Conservation (phyloP, 73 alveolate species). For the Tetrahymena borealis region DNA sequence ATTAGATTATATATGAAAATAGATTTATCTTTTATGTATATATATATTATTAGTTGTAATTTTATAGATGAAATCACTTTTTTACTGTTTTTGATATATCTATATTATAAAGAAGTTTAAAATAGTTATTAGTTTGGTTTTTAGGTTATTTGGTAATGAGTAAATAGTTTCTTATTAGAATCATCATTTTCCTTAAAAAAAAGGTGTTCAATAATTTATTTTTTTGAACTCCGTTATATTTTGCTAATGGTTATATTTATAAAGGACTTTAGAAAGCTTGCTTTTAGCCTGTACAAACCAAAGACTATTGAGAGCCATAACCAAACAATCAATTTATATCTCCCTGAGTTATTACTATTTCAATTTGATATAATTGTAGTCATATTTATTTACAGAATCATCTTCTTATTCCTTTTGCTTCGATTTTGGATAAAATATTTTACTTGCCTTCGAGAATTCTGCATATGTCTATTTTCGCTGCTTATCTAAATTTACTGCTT, state of each 20-base stretch:
- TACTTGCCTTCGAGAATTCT: background rate
- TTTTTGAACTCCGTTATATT: background rate
- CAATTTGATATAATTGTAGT: background rate
- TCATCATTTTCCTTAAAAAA: too few relatives aligned
- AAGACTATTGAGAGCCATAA: background rate
- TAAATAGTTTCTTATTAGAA: too few relatives aligned
- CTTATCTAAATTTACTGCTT: background rate
- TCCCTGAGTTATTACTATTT: background rate
- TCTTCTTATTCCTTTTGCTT: background rate
- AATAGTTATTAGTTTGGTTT: too few relatives aligned
- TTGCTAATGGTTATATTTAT: background rate
- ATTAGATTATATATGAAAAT: too few relatives aligned
- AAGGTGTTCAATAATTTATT: background rate
- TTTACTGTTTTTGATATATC: too few relatives aligned
- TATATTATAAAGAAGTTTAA: too few relatives aligned
- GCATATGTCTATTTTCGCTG: background rate
- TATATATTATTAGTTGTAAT: too few relatives aligned
- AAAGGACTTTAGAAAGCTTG: background rate
- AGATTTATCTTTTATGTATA: too few relatives aligned
- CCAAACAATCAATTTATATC: background rate
- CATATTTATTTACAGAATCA: background rate
- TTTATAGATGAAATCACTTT: too few relatives aligned
- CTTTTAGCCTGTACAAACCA: background rate
- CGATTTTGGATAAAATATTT: background rate
- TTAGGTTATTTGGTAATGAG: too few relatives aligned